Evolutionary conservation across 2,329 filamentous ascomycete genomes (phyloP).

Genomic region (Colletotrichum neosansevieriae): DNA sequence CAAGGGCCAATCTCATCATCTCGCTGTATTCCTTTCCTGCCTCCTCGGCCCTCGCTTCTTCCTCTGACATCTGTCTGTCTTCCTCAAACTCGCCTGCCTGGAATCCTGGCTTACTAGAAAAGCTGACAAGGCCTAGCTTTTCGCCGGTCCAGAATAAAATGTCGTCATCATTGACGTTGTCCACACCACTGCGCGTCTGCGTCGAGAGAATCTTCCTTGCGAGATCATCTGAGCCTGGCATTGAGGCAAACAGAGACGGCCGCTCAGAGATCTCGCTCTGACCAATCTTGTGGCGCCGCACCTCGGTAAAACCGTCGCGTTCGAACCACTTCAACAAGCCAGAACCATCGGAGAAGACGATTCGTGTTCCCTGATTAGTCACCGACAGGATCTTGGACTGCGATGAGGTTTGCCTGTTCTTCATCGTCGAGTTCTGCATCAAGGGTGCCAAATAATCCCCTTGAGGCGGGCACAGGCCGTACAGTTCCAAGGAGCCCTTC

Average conservation of each 20-base stretch:
- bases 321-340: conserved; percentile 93
- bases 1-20: conserved; percentile 80
- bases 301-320: conserved; percentile 78
- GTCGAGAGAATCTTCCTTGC: conserved; percentile 83
- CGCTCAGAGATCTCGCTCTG: conserved; percentile 62
- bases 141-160: conserved; percentile 91
- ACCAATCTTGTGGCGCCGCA: conserved; percentile 66
- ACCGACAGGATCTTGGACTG: conserved; percentile 85
- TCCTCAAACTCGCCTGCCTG: conserved; percentile 64
- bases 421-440: conserved; percentile 64
- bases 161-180: conserved; percentile 69
- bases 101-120: conserved; percentile 66
- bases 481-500: conserved; percentile 91
- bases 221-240: conserved; percentile 74
- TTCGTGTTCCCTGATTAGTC: conserved; percentile 81
- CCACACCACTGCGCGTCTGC: conserved; percentile 48
- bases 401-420: conserved; percentile 87
- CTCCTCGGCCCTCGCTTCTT: conserved; percentile 63
- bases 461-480: conserved; percentile 65
- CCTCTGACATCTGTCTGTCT: conserved; percentile 54
- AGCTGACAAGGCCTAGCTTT: conserved; percentile 78
- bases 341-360: conserved; percentile 86
- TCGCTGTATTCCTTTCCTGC: conserved; percentile 73
- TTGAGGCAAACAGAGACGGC: conserved; percentile 63
- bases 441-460: conserved; percentile 40